Base-by-base conservation (phyloP, 257 asterid genomes). In the Anisodus acutangulus region DNA sequence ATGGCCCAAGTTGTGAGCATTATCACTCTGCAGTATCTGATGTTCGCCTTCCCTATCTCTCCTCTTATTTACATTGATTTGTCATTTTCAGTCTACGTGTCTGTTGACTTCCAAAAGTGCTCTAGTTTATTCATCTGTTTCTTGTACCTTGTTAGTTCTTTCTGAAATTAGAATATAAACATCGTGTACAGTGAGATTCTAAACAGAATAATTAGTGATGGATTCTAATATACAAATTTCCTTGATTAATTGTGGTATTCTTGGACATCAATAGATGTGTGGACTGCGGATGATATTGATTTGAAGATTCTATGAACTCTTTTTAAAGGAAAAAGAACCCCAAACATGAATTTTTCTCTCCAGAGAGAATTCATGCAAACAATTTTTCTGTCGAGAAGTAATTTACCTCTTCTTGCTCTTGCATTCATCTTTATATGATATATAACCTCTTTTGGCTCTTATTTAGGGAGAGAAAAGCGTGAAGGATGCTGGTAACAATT, bases 401-500 rank as follows among this genome's bases (percentile, higher is more conserved):
- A 35, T 67, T 67, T 67, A 67, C 22, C 19, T 67, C 22, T 37
- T 68, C 39, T 3, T 68, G 22, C 19, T 68, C 76, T 13, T 37
- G 22, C 22, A 68, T 68, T 68, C 19, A 35, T 37, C n/a, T 67
- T 35, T 67, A 74, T 78, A 19, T 16, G 63, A 31, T 79, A 57
- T 53, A 39, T 79, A 53, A 67, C 9, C 62, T 35, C 45, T 47
- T 72, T 62, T 45, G 64, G 37, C 86, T 76, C 66, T 66, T 88
- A 89, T 94, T 5, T 85, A 84, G 60, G 79, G 83, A 8, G 88
- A 60, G 64, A 87, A 89, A 63, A 86, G 79, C 81, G 93, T 83
- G 81, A 84, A 84, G 68, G 88, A 82, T 67, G 84, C 87, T 74
- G 76, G 41, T 43, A 85, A 88, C 81, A 89, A 86, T 63, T 69